Percentiles rank a stretch among this genome's conserved stretches.
phyloP scores from a whole-genome alignment of 2,329 filamentous ascomycete species.

The Aureobasidium sp. region DNA sequence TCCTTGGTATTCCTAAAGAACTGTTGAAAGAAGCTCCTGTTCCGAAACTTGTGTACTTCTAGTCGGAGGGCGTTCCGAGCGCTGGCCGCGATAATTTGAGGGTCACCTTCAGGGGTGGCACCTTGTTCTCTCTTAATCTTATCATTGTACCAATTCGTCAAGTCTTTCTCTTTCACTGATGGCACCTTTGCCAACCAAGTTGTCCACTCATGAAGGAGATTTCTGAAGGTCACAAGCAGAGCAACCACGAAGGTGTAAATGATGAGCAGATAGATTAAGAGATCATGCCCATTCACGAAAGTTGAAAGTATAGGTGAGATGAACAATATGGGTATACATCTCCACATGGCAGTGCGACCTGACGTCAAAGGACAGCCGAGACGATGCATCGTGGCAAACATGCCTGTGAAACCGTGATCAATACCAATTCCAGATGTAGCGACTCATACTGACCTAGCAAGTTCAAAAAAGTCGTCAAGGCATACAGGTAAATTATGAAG shows the following conservation, averaged over 20 bases:
- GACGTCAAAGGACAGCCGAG: constrained; percentile 29
- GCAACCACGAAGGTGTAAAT: constrained; percentile 47
- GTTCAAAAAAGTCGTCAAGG: constrained; percentile 53
- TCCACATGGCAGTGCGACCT: constrained; percentile 50
- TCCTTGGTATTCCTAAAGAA: constrained; percentile 29
- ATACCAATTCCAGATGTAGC: background rate
- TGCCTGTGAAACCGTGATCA: background rate
- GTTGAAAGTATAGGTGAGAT: constrained; percentile 52
- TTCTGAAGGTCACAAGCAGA: constrained; percentile 48
- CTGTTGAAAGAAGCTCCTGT: constrained; percentile 29
- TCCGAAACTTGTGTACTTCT: constrained; percentile 42
- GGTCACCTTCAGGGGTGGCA: constrained; percentile 30
- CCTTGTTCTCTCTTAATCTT: constrained; percentile 24
- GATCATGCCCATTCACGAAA: constrained; percentile 46
- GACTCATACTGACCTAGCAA: constrained; percentile 33
- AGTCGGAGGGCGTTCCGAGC: constrained; percentile 41
- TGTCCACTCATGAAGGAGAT: constrained; percentile 51
- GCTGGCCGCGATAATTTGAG: constrained; percentile 42
- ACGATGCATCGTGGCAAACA: constrained; percentile 20
- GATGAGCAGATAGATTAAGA: constrained; percentile 50
- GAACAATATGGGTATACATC: constrained; percentile 50
- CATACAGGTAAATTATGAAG: constrained; percentile 54
- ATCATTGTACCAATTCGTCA: constrained; percentile 44
- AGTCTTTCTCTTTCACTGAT: constrained; percentile 43
- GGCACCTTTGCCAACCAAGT: constrained; percentile 50